phyloP scores from a whole-genome alignment of 2,329 filamentous ascomycete genomes.

The Beauveria brongniartii region DNA sequence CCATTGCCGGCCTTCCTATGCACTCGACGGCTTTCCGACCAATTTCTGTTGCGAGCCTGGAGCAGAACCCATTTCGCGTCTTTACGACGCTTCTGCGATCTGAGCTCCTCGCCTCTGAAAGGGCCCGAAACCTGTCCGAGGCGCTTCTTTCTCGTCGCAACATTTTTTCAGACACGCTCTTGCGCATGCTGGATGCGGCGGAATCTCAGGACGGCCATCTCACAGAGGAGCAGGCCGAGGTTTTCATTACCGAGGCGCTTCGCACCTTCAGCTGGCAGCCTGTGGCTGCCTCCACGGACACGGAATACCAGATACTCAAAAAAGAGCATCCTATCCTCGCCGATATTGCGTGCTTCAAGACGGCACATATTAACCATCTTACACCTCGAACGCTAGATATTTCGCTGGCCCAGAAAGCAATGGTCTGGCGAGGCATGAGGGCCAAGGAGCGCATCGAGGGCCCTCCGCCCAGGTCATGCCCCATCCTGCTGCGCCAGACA shows the following conservation, averaged over 20 bases:
- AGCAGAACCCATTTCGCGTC: slow-evolving; percentile 34
- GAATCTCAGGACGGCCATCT: slow-evolving; percentile 24
- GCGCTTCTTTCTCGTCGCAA: slow-evolving; percentile 28
- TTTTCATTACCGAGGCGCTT: slow-evolving; percentile 35
- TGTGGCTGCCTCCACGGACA: slow-evolving; percentile 29
- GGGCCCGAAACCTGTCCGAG: slow-evolving; percentile 22
- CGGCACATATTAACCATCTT: slow-evolving; percentile 45
- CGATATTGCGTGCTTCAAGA: slow-evolving; percentile 35
- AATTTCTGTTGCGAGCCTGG: slow-evolving; percentile 23
- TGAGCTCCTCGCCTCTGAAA: slow-evolving; percentile 27
- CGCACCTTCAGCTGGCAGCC: slow-evolving; percentile 41
- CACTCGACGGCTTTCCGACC: slow-evolving; percentile 46
- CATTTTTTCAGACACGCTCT: slow-evolving; percentile 33
- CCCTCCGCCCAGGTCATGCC: slow-evolving; percentile 34
- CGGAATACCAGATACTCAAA: slow-evolving; percentile 34
- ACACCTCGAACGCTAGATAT: slow-evolving; percentile 45
- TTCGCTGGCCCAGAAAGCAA: slow-evolving; percentile 31
- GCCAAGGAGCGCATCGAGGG: slow-evolving; percentile 45
- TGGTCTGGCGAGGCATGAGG: slow-evolving; percentile 32
- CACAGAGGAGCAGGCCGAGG: slow-evolving; percentile 21
- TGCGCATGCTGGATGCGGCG: slow-evolving; percentile 27
- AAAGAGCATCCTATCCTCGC: slow-evolving; percentile 39
- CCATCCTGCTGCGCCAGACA: slow-evolving; percentile 43
- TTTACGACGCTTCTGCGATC: slow-evolving; percentile 31
- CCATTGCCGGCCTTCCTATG: slow-evolving; percentile 37